Evolutionary conservation across 306 rosid genomes (phyloP).

Genomic region (Carpinus fangiana): DNA sequence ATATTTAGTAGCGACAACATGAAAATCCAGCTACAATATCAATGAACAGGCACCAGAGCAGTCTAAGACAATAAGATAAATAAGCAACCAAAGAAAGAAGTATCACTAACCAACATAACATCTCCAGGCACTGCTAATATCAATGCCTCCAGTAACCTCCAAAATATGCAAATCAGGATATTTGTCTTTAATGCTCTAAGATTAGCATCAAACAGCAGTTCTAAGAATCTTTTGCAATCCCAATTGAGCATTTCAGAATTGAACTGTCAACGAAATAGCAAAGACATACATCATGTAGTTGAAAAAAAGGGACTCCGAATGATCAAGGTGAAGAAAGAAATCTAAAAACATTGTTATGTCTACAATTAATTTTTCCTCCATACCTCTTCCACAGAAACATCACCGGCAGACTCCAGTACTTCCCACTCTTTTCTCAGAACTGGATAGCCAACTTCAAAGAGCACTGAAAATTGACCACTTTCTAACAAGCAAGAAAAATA

Average conservation of each 20-base stretch:
- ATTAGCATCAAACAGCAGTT: slow-evolving; percentile 45
- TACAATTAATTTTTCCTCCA: slow-evolving; percentile 4
- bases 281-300: slow-evolving; percentile 8
- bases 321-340: slow-evolving; percentile 5
- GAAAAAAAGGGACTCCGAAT: neutral
- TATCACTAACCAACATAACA: slow-evolving; percentile 52
- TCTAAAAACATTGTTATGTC: slow-evolving; percentile 9
- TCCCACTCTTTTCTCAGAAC: slow-evolving; percentile 76
- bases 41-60: slow-evolving; percentile 9
- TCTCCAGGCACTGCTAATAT: slow-evolving; percentile 48
- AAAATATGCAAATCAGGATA: slow-evolving; percentile 64
- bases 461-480: slow-evolving; percentile 40
- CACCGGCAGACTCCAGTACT: slow-evolving; percentile 41
- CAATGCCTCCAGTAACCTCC: slow-evolving; percentile 64
- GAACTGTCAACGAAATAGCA: slow-evolving; percentile 52
- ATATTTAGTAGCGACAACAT: slow-evolving; percentile 14
- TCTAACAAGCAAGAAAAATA: slow-evolving; percentile 26
- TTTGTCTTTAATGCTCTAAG: slow-evolving; percentile 48
- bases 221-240: slow-evolving; percentile 66
- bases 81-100: slow-evolving; percentile 15
- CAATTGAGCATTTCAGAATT: slow-evolving; percentile 54
- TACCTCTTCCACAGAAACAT: slow-evolving; percentile 63
- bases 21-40: slow-evolving; percentile 6
- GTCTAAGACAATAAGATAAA: slow-evolving; percentile 16
- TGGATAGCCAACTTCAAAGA: slow-evolving; percentile 57